Evolutionary conservation across 148 eudicot species (phyloP).

Genomic region (Vaccinium myrtillus): DNA sequence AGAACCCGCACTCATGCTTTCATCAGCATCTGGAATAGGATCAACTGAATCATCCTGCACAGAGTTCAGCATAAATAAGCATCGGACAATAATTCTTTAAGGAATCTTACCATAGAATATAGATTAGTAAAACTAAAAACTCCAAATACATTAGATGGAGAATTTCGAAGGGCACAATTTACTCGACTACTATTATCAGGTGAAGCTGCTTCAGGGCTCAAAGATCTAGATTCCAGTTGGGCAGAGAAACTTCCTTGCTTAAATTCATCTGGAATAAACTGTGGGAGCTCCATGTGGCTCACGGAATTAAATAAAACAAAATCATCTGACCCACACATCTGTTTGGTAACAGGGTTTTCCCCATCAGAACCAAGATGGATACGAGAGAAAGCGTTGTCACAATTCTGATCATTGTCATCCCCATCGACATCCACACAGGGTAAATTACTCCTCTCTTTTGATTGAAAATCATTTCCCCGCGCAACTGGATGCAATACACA

Average conservation of each 20-base stretch:
- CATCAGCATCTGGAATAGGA: slow-evolving; percentile 38
- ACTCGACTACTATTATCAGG: slow-evolving; percentile 22
- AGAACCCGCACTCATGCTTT: slow-evolving; percentile 41
- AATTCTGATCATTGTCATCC: slow-evolving; percentile 30
- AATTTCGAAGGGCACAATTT: slow-evolving; percentile 33
- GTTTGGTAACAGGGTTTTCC: slow-evolving; percentile 25
- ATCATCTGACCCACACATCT: slow-evolving; percentile 20
- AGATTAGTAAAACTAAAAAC: not conserved
- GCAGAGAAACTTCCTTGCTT: slow-evolving; percentile 16
- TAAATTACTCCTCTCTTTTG: slow-evolving; percentile 27
- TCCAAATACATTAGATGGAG: slow-evolving; percentile 45
- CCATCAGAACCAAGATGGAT: slow-evolving; percentile 19
- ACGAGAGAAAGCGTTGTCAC: slow-evolving; percentile 21
- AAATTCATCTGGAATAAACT: slow-evolving; percentile 17
- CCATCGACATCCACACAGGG: slow-evolving; percentile 35
- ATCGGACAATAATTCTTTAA: not conserved
- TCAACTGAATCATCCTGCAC: slow-evolving; percentile 50
- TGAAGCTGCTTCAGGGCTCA: slow-evolving; percentile 26
- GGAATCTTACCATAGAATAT: not conserved
- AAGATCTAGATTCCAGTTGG: slow-evolving; percentile 25
- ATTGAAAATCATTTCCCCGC: slow-evolving; percentile 23
- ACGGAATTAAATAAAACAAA: slow-evolving; percentile 16
- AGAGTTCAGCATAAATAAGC: slow-evolving; percentile 5
- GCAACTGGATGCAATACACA: slow-evolving; percentile 35
- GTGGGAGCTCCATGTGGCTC: slow-evolving; percentile 17